Percentiles rank a stretch among this genome's conserved stretches.
phyloP scores from a whole-genome alignment of 495 filamentous ascomycete species.

The Tirmania nivea region DNA sequence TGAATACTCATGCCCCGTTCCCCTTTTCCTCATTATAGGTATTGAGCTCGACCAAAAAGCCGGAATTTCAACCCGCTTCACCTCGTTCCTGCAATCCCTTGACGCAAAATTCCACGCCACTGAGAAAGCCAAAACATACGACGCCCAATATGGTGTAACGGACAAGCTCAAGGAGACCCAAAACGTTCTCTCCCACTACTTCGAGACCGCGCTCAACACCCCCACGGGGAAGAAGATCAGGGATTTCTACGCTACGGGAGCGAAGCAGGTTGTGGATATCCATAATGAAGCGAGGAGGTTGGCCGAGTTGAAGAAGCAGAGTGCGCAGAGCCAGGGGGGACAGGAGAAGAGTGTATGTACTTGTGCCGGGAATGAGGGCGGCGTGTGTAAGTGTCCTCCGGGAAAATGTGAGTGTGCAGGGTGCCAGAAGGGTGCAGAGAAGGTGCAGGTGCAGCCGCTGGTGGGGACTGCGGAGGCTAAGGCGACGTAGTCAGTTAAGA shows the following conservation, averaged over 20 bases:
- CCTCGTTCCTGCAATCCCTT: conserved; percentile 45
- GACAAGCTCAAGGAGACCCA: conserved; percentile 12
- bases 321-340: conserved; percentile 27
- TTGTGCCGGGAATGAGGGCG: conserved; percentile 11
- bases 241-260: conserved; percentile 58
- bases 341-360: conserved; percentile 23
- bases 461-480: too few species aligned
- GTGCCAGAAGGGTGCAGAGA: conserved; percentile 14
- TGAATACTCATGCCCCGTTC: too few species aligned
- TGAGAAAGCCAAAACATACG: conserved; percentile 23
- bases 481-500: too few species aligned
- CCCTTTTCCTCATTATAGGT: not conserved
- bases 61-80: conserved; percentile 59
- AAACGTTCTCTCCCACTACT: conserved; percentile 49
- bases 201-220: conserved; percentile 70
- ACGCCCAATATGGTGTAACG: conserved; percentile 29
- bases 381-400: conserved; percentile 15
- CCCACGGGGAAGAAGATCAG: conserved; percentile 71
- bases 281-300: conserved; percentile 72
- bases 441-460: too few species aligned
- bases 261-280: conserved; percentile 78
- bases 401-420: conserved; percentile 21
- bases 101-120: conserved; percentile 46
- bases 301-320: conserved; percentile 56
- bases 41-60: conserved; percentile 83